phyloP scores from a whole-genome alignment of 495 filamentous ascomycete genomes.

The Xylaria intraflava region DNA sequence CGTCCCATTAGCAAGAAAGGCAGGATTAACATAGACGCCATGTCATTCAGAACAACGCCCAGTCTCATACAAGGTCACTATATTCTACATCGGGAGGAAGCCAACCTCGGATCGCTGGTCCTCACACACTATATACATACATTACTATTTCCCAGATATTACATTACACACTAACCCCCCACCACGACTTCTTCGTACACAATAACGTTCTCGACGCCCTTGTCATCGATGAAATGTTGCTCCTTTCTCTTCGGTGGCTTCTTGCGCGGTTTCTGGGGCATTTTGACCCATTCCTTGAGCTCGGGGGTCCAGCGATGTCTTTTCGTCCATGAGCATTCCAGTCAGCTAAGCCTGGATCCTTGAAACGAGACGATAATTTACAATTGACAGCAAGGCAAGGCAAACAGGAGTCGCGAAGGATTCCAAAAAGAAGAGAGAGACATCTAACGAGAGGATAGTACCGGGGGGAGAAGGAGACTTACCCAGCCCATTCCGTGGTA shows the following conservation, averaged over 20 bases:
- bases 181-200: conserved; percentile 26
- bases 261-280: conserved; percentile 19
- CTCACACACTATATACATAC: not conserved
- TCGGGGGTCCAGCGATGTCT: conserved; percentile 44
- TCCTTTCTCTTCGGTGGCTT: conserved; percentile 7
- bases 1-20: too few relatives aligned
- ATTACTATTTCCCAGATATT: not conserved
- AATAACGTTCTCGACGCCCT: conserved; percentile 17
- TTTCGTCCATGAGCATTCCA: not conserved
- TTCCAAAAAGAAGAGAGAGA: not conserved
- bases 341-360: conserved; percentile 9
- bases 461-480: conserved; percentile 23
- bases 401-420: not conserved
- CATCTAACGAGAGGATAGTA: not conserved
- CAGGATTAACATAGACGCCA: too few relatives aligned
- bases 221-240: conserved; percentile 17
- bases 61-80: too few relatives aligned
- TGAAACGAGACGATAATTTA: not conserved
- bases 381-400: not conserved
- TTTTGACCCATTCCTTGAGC: conserved; percentile 45
- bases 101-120: not conserved
- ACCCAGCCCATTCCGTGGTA: conserved; percentile 58
- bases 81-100: too few relatives aligned
- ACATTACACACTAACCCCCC: conserved; percentile 3
- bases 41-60: too few relatives aligned